A percentile compares a stretch with the other conserved stretches of the same genome.
These are phyloP conservation scores for Monascus purpureus DNA, from an alignment of 495 filamentous ascomycete genomes.

Conservation along the genomic window DNA sequence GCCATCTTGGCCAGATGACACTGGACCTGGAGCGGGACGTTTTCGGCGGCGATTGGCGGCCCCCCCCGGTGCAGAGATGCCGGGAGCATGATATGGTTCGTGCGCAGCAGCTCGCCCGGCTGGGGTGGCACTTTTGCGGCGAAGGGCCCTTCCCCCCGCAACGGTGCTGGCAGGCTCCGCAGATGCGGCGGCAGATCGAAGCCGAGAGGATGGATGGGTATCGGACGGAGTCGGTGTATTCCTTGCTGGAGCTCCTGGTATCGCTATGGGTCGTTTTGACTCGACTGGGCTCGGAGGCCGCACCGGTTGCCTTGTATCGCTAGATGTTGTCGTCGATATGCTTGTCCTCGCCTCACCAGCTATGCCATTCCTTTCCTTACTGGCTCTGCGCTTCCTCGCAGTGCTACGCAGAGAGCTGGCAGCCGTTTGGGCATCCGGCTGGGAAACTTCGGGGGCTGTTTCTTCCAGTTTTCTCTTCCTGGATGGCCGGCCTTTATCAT, in stretches of 20 bases:
- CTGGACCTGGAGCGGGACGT: slow-evolving; percentile 62
- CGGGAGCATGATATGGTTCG: slow-evolving; percentile 33
- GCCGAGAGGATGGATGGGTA: slow-evolving; percentile 30
- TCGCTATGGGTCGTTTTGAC: slow-evolving; percentile 12
- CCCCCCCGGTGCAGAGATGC: slow-evolving; percentile 16
- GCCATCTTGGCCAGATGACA: slow-evolving; percentile 54
- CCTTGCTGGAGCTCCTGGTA: slow-evolving; percentile 1
- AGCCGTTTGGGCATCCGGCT: not conserved
- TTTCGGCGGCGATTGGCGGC: slow-evolving; percentile 38
- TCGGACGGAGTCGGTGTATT: slow-evolving; percentile 20
- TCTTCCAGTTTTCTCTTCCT: slow-evolving; percentile 20
- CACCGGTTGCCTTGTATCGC: slow-evolving; percentile 10
- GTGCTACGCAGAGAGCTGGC: slow-evolving; percentile 8
- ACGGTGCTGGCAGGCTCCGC: slow-evolving; percentile 14
- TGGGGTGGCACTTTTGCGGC: slow-evolving; percentile 33
- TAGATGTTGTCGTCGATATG: not conserved
- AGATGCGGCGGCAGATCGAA: slow-evolving; percentile 25
- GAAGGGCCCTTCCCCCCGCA: slow-evolving; percentile 21
- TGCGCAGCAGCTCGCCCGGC: slow-evolving; percentile 38
- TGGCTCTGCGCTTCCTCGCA: slow-evolving; percentile 11
- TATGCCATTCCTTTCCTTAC: slow-evolving; percentile 5
- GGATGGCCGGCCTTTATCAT: slow-evolving; percentile 8
- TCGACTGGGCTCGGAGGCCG: slow-evolving; percentile 15
- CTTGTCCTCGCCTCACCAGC: slow-evolving; percentile 9
- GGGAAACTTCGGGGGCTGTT: slow-evolving; percentile 4